These are phyloP conservation scores for Artemisia argyi DNA, from an alignment of 129 eudicot species.

Conservation along the genomic window DNA sequence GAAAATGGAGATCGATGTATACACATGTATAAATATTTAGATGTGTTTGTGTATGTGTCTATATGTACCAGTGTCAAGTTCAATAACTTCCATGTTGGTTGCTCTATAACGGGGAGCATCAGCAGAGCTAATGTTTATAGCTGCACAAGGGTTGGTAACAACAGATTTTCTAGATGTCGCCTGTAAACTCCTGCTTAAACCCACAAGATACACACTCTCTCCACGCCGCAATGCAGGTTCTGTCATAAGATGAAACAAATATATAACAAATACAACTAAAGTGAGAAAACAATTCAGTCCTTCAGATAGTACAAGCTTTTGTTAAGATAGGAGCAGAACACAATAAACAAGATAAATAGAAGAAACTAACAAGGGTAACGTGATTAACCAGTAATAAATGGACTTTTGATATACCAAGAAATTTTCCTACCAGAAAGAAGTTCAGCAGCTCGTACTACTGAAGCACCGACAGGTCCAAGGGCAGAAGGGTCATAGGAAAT, in stretches of 20 bases:
- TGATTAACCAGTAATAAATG: too few species aligned
- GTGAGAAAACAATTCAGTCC: neutral
- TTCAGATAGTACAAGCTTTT: conserved; percentile 5
- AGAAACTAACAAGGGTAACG: too few species aligned
- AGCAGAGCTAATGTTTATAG: conserved; percentile 71
- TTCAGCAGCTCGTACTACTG: conserved; percentile 86
- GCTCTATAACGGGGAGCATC: conserved; percentile 95
- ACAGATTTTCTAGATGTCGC: conserved; percentile 92
- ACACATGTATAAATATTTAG: too few species aligned
- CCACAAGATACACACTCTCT: conserved; percentile 89
- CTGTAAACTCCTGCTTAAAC: conserved; percentile 85
- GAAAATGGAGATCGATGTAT: too few species aligned
- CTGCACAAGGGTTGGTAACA: conserved; percentile 89
- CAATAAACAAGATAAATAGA: too few species aligned
- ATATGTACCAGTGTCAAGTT: conserved; percentile 75
- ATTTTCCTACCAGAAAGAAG: conserved; percentile 72
- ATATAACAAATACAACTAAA: neutral
- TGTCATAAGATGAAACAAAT: conserved; percentile 20
- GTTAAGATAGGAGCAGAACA: neutral
- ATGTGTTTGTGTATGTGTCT: neutral
- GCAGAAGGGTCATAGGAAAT: conserved; percentile 90
- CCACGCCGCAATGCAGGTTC: conserved; percentile 94
- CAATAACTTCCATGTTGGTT: conserved; percentile 95
- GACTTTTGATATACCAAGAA: neutral
- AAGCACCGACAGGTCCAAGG: conserved; percentile 74